Base-by-base conservation (phyloP, 202 grass and related monocot genomes). In the Eragrostis tef region DNA sequence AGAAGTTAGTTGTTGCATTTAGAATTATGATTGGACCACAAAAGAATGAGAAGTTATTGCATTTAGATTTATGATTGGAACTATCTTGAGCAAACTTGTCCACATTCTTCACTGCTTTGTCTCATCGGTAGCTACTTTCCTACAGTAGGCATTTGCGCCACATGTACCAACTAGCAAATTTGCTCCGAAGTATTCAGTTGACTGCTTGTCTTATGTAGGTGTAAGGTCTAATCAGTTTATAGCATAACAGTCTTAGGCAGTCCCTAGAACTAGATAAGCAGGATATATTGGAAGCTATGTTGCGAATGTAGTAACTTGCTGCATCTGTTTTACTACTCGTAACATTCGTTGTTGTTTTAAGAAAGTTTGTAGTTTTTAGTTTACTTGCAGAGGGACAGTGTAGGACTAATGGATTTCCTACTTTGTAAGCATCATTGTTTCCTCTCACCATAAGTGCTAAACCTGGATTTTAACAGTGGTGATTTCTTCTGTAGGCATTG, bases 401-500 rank as follows among this genome's bases (percentile, higher is more conserved):
- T 27, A 58, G 21, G 3, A 67, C 5, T 15, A 14, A 45, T 19
- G 16, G 27, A 16, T 46, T 9, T 59, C 20, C 16, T 2, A 14
- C 10, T 61, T 34, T 70, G 34, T 76, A 26, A 73, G 41, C 9
- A 61, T 36, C 63, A 27, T 81, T 70, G 21, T 73, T 74, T n/a
- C 64, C 71, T 84, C n/a, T 47, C 5, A 39, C 34, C 34, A 39
- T 39, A 39, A 12, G 54, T 6, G 39, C n/a, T 67, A 39, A 67
- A 70, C 39, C 43, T 75, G 42, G 13, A 20, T 48, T 54, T 64
- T 54, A 64, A 22, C 63, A 79, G 7, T 64, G 46, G 11, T 84
- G 39, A 79, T 76, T 71, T 79, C 9, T 81, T 80, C 12, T 83
- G 27, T 83, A 94, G 95, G 88, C 90, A 14, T 84, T 94, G 82